A percentile compares a stretch with the other conserved stretches of the same genome.
phyloP scores from a whole-genome alignment of 2,329 filamentous ascomycete genomes.

The Zymoseptoria ardabiliae region DNA sequence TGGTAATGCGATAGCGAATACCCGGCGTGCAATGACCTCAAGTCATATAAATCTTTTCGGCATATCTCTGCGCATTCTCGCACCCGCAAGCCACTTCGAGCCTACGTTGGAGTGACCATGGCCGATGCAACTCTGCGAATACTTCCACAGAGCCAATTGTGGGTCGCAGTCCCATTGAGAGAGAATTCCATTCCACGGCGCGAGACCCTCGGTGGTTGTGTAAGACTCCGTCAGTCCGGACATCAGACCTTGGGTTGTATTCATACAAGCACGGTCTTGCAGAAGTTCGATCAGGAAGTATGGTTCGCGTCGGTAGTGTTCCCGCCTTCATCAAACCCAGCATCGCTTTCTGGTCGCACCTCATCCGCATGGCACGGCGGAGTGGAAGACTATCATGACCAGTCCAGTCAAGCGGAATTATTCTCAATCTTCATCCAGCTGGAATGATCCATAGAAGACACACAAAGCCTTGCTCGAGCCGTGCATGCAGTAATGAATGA shows the following conservation, averaged over 20 bases:
- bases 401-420: neutral
- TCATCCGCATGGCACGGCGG: neutral
- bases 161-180: neutral
- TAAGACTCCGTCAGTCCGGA: neutral
- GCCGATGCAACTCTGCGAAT: too few relatives aligned
- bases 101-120: too few relatives aligned
- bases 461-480: constrained; percentile 75
- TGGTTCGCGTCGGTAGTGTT: neutral
- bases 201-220: too few relatives aligned
- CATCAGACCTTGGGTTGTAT: neutral
- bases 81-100: too few relatives aligned
- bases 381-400: neutral
- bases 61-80: neutral
- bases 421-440: constrained; percentile 3
- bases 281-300: too few relatives aligned
- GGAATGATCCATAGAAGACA: constrained; percentile 50
- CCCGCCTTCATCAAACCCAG: neutral
- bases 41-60: neutral
- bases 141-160: too few relatives aligned
- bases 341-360: neutral
- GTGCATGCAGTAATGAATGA: constrained; percentile 85
- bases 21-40: neutral
- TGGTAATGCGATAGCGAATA: neutral
- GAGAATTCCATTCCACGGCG: too few relatives aligned
- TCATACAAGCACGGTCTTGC: too few relatives aligned